Percentiles rank a stretch among this genome's conserved stretches.
phyloP scores from a whole-genome alignment of 129 eudicot genomes.

The Silybum marianum region DNA sequence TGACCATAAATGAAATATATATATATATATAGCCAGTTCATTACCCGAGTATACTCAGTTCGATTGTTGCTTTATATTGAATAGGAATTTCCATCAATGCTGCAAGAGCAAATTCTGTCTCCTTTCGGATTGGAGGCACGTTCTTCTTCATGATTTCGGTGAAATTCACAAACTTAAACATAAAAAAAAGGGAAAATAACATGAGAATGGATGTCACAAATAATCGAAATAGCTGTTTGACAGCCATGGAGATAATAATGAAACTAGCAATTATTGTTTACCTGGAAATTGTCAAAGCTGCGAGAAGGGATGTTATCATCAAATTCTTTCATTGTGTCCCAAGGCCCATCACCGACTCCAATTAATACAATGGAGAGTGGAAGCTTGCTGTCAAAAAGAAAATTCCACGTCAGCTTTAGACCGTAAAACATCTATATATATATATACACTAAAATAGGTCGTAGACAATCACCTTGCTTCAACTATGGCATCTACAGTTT shows the following conservation, averaged over 20 bases:
- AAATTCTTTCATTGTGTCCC: constrained; percentile 99
- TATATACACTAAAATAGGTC: background rate
- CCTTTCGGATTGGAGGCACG: constrained; percentile 72
- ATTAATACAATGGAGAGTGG: constrained; percentile 91
- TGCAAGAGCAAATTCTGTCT: constrained; percentile 96
- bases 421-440: background rate
- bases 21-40: background rate
- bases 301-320: constrained; percentile 96
- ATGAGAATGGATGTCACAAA: constrained; percentile 11
- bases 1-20: background rate
- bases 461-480: constrained; percentile 68
- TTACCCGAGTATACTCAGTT: constrained; percentile 86
- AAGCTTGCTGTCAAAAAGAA: constrained; percentile 63
- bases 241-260: background rate
- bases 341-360: constrained; percentile 99
- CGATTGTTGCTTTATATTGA: constrained; percentile 95
- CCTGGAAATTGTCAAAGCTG: constrained; percentile 98
- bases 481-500: constrained; percentile 93
- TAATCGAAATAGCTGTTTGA: background rate
- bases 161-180: constrained; percentile 81
- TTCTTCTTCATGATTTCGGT: constrained; percentile 89
- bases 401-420: constrained; percentile 9
- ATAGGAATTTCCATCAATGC: constrained; percentile 97
- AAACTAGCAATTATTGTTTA: constrained; percentile 23
- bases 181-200: background rate